phyloP scores from a whole-genome alignment of 2,329 filamentous ascomycete species.

The Monosporascus ibericus region DNA sequence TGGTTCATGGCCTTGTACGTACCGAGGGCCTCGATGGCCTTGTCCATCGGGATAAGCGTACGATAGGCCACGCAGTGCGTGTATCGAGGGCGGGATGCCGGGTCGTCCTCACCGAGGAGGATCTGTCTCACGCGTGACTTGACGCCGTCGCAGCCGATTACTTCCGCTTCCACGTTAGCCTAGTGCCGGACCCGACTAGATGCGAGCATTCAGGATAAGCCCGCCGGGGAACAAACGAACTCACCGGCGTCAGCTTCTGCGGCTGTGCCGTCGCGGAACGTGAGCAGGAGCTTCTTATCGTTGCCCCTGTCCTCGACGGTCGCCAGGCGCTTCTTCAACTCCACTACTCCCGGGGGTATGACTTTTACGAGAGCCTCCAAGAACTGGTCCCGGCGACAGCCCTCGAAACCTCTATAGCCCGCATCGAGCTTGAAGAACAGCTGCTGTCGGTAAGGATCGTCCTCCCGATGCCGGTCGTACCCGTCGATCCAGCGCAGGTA shows the following conservation, averaged over 20 bases:
- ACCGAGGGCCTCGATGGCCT: no score
- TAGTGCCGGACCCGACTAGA: no score
- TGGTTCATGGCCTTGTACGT: no score
- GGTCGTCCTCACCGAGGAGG: no score
- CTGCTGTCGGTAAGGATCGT: conserved; percentile 8
- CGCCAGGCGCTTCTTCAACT: conserved; percentile 34
- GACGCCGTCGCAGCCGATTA: no score
- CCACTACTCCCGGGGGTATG: conserved; percentile 33
- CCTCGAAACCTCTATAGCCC: conserved; percentile 12
- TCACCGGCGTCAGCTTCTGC: conserved; percentile 28
- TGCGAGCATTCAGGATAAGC: not conserved
- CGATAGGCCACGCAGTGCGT: no score
- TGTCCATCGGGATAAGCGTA: no score
- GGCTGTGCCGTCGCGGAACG: conserved; percentile 36
- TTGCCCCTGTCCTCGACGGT: conserved; percentile 17
- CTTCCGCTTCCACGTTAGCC: no score
- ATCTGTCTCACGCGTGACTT: no score
- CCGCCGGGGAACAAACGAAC: conserved; percentile 4
- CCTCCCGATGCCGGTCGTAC: conserved; percentile 12
- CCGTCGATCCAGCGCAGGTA: conserved; percentile 16
- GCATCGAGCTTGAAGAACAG: conserved; percentile 9
- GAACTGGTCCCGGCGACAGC: conserved; percentile 39
- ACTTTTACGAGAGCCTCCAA: conserved; percentile 41
- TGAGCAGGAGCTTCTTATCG: conserved; percentile 26
- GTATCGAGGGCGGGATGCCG: no score